Conservation (phyloP, 768 basidiomycete genomes). For the Leccinum arenicola region DNA sequence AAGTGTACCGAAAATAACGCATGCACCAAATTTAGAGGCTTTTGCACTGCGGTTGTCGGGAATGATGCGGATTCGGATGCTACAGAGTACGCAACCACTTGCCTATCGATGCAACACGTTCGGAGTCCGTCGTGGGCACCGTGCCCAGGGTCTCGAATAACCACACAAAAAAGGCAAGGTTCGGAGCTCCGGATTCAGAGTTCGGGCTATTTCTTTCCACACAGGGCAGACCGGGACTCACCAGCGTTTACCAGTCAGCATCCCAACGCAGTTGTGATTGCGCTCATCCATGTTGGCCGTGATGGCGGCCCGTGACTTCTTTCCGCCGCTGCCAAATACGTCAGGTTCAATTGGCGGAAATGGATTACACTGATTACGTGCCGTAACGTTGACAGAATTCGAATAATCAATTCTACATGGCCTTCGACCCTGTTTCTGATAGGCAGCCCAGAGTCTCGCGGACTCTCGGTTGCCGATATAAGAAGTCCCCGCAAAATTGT, state of each 20-base stretch:
- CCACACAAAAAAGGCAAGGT: not conserved
- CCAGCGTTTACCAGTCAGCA: not conserved
- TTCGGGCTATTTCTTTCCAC: not conserved
- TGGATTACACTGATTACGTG: not conserved
- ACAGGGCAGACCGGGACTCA: not conserved
- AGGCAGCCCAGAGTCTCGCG: not conserved
- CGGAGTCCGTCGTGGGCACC: not conserved
- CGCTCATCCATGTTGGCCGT: no score
- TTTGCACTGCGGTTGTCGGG: not conserved
- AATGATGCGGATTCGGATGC: not conserved
- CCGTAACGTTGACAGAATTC: not conserved
- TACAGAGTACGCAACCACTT: not conserved
- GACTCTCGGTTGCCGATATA: constrained; percentile 14
- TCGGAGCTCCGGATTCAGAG: not conserved
- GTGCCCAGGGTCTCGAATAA: not conserved
- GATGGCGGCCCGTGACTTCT: no score
- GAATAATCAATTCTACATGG: not conserved
- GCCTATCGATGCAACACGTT: not conserved
- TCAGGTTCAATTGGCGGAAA: not conserved
- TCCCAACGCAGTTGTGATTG: no score
- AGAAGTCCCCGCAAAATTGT: constrained; percentile 10
- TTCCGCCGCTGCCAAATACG: not conserved
- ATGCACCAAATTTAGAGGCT: not conserved
- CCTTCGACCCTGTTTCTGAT: constrained; percentile 7
- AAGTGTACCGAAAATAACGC: not conserved